Evolutionary conservation across 306 rosid genomes (phyloP).

Genomic region (Medicago lupulina): DNA sequence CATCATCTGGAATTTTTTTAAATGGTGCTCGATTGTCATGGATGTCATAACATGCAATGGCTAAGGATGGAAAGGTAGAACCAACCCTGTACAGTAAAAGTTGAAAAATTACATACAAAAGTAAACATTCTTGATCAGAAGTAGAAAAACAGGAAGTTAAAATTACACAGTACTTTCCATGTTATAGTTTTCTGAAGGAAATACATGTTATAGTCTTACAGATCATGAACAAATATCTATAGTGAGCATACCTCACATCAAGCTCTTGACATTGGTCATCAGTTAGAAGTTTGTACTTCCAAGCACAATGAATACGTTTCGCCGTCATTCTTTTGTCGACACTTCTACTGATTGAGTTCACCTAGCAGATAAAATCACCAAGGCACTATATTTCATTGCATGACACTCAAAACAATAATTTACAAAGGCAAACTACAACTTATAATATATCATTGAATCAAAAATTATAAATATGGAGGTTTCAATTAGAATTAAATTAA

Average conservation of each 20-base stretch:
- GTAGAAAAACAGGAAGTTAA: constrained; percentile 1
- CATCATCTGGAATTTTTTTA: constrained; percentile 34
- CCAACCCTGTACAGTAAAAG: constrained; percentile 55
- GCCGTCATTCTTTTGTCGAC: constrained; percentile 39
- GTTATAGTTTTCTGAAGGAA: not conserved
- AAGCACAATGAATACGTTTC: constrained; percentile 43
- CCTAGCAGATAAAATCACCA: constrained; percentile 40
- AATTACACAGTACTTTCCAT: not conserved
- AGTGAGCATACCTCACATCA: constrained; percentile 45
- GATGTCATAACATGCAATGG: constrained; percentile 45
- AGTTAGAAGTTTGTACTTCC: constrained; percentile 38
- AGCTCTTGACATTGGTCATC: constrained; percentile 14
- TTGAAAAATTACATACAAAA: not conserved
- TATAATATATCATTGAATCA: too few relatives aligned
- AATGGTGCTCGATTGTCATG: constrained; percentile 44
- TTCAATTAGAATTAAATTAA: not conserved
- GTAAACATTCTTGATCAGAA: not conserved
- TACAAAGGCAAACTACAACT: not conserved
- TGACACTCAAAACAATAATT: not conserved
- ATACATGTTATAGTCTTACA: not conserved
- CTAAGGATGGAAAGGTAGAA: constrained; percentile 42
- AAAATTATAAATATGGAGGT: too few relatives aligned
- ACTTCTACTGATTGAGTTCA: constrained; percentile 37
- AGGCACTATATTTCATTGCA: constrained; percentile 9
- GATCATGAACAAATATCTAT: not conserved